Conservation (phyloP, 768 basidiomycete genomes). For the Tylopilus felleus region DNA sequence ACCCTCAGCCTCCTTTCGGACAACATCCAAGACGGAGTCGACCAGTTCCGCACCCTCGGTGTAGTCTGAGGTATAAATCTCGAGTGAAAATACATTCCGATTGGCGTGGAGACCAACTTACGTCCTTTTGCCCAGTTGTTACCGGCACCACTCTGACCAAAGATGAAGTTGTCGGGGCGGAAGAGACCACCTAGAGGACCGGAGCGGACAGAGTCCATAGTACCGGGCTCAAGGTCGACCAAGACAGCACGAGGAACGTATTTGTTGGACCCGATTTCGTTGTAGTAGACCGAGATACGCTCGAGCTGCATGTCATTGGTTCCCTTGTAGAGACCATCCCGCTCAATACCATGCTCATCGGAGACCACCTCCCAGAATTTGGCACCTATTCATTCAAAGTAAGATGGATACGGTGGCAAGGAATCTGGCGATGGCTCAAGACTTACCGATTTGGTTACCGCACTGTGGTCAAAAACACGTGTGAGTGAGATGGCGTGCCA, state of each 20-base stretch:
- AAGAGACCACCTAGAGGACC: constrained; percentile 89
- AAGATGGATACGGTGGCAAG: constrained; percentile 17
- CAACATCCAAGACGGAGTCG: constrained; percentile 96
- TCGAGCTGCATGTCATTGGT: constrained; percentile 94
- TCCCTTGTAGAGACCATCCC: constrained; percentile 92
- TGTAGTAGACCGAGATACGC: constrained; percentile 97
- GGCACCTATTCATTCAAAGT: constrained; percentile 55
- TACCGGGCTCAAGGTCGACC: constrained; percentile 96
- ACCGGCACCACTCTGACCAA: constrained; percentile 96
- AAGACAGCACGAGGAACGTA: constrained; percentile 98
- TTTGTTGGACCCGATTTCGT: constrained; percentile 92
- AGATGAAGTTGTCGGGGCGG: constrained; percentile 98
- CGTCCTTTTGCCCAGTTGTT: constrained; percentile 99
- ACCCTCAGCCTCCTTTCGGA: constrained; percentile 97
- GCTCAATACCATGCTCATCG: constrained; percentile 95
- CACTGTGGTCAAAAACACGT: constrained; percentile 52
- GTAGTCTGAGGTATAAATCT: constrained; percentile 46
- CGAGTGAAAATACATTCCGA: background rate
- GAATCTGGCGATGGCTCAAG: constrained; percentile 19
- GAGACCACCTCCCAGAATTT: constrained; percentile 98
- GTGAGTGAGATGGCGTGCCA: constrained; percentile 19
- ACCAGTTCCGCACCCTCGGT: constrained; percentile 98
- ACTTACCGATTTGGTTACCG: constrained; percentile 98
- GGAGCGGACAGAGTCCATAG: constrained; percentile 89
- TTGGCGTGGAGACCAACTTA: constrained; percentile 43